These are phyloP conservation scores for Ceratocystis destructans DNA, from an alignment of 2,329 filamentous ascomycete species.

Conservation along the genomic window DNA sequence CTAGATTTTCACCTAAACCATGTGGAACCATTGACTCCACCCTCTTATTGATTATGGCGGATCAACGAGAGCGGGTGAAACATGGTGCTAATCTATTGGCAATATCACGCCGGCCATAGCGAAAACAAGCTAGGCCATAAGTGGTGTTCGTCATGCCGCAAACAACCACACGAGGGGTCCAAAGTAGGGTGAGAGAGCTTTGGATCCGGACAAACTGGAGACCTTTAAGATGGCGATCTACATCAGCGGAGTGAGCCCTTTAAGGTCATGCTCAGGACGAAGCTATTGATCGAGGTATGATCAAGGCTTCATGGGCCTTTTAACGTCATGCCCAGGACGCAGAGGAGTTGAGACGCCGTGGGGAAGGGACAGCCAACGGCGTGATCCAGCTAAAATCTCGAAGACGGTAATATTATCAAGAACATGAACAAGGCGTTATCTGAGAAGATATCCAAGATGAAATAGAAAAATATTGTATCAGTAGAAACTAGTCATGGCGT, in stretches of 20 bases:
- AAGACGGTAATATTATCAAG: neutral
- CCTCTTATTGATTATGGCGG: neutral
- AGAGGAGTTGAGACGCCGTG: conserved; percentile 4
- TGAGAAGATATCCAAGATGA: neutral
- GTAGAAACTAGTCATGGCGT: neutral
- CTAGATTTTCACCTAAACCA: neutral
- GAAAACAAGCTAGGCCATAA: neutral
- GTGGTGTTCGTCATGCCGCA: conserved; percentile 4
- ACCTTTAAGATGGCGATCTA: conserved; percentile 15
- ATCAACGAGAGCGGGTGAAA: neutral
- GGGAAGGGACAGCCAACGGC: neutral
- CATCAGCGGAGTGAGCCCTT: conserved; percentile 9
- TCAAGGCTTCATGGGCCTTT: conserved; percentile 25
- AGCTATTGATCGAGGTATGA: neutral
- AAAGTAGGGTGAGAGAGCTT: neutral
- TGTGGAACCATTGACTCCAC: neutral
- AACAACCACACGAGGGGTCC: neutral
- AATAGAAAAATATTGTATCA: neutral
- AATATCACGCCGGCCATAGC: neutral
- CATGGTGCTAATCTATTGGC: neutral
- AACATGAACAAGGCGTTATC: neutral
- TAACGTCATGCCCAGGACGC: conserved; percentile 31
- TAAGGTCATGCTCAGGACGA: conserved; percentile 12
- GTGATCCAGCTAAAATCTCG: neutral
- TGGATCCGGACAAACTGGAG: conserved; percentile 11